These are phyloP conservation scores for Pezicula radicicola DNA, from an alignment of 2,329 filamentous ascomycete genomes.

Conservation along the genomic window DNA sequence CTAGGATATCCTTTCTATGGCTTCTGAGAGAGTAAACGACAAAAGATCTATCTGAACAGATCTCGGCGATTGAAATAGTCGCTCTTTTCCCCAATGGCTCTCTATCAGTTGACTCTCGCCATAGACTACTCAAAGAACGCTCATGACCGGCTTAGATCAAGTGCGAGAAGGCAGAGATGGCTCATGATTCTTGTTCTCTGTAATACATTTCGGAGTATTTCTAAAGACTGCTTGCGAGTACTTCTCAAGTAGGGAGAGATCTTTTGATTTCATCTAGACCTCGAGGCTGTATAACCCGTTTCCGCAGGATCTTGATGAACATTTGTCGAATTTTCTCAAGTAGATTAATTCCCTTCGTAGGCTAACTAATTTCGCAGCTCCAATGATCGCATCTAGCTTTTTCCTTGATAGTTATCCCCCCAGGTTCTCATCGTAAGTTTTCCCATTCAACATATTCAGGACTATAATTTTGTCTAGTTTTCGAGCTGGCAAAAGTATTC, in stretches of 20 bases:
- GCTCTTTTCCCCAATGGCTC: conserved; percentile 13
- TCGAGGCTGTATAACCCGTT: conserved; percentile 18
- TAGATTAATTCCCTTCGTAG: conserved; percentile 12
- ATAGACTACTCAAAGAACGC: conserved; percentile 19
- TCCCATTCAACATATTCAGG: background rate
- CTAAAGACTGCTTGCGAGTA: conserved; percentile 17
- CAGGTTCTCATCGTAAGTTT: conserved; percentile 17
- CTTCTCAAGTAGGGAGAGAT: conserved; percentile 10
- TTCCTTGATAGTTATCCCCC: conserved; percentile 24
- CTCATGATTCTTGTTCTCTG: conserved; percentile 17
- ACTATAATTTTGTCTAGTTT: conserved; percentile 5
- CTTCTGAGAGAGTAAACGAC: conserved; percentile 23
- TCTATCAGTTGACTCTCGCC: conserved; percentile 9
- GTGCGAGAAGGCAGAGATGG: conserved; percentile 12
- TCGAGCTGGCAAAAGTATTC: conserved; percentile 5
- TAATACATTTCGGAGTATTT: conserved; percentile 19
- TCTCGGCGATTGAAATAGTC: conserved; percentile 22
- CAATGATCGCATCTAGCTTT: conserved; percentile 21
- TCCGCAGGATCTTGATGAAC: conserved; percentile 14
- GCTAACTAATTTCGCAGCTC: conserved; percentile 21
- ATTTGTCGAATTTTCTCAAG: conserved; percentile 20
- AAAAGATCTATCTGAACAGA: conserved; percentile 10
- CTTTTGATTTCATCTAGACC: conserved; percentile 21
- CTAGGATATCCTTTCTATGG: conserved; percentile 20
- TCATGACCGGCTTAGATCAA: conserved; percentile 18